Base-by-base conservation (phyloP, 116 monocot species). In the Cymodocea nodosa region DNA sequence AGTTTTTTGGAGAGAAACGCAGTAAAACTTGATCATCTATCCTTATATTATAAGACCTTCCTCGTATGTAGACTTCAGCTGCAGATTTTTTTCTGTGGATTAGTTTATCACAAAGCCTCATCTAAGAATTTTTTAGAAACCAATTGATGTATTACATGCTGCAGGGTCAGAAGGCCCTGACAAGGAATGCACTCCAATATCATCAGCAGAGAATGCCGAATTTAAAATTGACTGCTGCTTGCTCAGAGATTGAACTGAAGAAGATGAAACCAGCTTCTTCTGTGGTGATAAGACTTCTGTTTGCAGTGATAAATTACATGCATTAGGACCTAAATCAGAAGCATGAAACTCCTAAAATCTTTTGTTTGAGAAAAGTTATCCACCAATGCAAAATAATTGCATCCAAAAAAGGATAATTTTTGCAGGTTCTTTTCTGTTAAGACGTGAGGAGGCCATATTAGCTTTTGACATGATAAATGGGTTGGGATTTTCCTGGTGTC, bases 51-150 rank as follows among this genome's bases (percentile, higher is more conserved):
- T 97, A 97, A 18, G 91, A 97, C 24, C 91, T 87, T 81, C 97
- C 97, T 66, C 85, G 80, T 75, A 89, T 72, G 58, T 87, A 85
- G 70, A 87, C 88, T 83, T 97, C 97, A 81, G 91, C 97, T 97
- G 97, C 83, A 88, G 75, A 74, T 69, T 78, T 85, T 62, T 39
- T 62, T n/a, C 18, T 62, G 40, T 37, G n/a, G 37, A 62, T 62
- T 62, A 62, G 62, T 36, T 44, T 37, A 37, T 18, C 18, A 37
- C 37, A 4, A n/a, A 37, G 36, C 18, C 62, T 8, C 8, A 22
- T 57, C 5, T 22, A 22, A 8, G 16, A 14, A 11, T 35, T 25
- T 62, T 18, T 35, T 50, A n/a, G 4, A 62, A 60, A 70, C 67
- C 68, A 58, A 49, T 56, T 23, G 49, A 71, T 64, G 34, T 71